phyloP scores from a whole-genome alignment of 352 stramenopile species.

The Pythium biforme region DNA sequence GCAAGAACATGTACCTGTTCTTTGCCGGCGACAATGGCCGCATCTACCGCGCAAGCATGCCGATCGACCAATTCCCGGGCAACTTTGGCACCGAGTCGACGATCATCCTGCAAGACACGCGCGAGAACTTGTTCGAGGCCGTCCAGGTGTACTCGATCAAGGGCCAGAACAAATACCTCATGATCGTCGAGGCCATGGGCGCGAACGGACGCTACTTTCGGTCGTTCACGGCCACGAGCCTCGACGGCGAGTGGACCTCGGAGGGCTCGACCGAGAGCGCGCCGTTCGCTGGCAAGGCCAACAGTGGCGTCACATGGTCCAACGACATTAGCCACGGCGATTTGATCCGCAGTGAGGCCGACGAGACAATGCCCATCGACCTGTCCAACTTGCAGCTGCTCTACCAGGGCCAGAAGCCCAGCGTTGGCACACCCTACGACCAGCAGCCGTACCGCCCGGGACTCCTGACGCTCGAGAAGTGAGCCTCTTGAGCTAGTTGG shows the following conservation, averaged over 20 bases:
- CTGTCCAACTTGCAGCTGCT: slow-evolving; percentile 5
- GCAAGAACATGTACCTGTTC: slow-evolving; percentile 7
- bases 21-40: slow-evolving; percentile 1
- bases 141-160: slow-evolving; percentile 5
- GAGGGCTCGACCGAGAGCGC: not conserved
- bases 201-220: not conserved
- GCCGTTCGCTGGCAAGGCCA: slow-evolving; percentile 4
- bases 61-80: not conserved
- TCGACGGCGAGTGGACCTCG: slow-evolving; percentile 1
- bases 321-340: slow-evolving; percentile 8
- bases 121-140: not conserved
- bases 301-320: slow-evolving; percentile 1
- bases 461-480: no score
- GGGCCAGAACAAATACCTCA: slow-evolving; percentile 5
- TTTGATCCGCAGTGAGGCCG: slow-evolving; percentile 1
- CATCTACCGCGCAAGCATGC: slow-evolving; percentile 3
- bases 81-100: not conserved
- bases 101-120: not conserved
- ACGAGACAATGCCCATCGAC: slow-evolving; percentile 3
- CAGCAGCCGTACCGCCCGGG: not conserved
- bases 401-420: slow-evolving; percentile 3
- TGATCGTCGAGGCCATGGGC: slow-evolving; percentile 3
- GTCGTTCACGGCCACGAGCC: slow-evolving; percentile 1
- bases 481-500: no score
- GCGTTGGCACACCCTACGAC: not conserved